Percentiles rank a stretch among this genome's conserved stretches.
phyloP scores from a whole-genome alignment of 306 rosid genomes.

The Prosopis cineraria region DNA sequence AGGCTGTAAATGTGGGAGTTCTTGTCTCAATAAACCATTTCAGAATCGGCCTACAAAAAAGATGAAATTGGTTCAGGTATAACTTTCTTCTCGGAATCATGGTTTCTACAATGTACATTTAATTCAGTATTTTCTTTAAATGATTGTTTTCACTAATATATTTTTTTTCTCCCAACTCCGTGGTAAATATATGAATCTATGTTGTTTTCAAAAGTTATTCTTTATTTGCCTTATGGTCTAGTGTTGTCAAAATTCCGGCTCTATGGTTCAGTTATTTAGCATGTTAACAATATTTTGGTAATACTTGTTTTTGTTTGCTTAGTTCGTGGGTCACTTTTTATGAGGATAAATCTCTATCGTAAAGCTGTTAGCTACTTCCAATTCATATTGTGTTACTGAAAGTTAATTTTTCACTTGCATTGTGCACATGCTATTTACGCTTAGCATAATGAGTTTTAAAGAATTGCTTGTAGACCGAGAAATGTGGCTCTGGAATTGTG shows the following conservation, averaged over 20 bases:
- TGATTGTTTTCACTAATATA: not conserved
- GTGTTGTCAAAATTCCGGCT: slow-evolving; percentile 3
- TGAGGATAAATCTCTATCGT: slow-evolving; percentile 1
- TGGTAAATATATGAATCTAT: not conserved
- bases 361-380: not conserved
- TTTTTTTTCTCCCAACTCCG: slow-evolving; percentile 4
- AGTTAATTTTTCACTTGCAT: slow-evolving; percentile 1
- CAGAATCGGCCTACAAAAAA: slow-evolving; percentile 78
- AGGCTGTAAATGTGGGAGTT: slow-evolving; percentile 82
- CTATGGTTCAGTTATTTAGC: slow-evolving; percentile 11
- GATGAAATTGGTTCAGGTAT: slow-evolving; percentile 89
- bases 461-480: slow-evolving; percentile 75
- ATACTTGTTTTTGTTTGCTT: not conserved
- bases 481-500: slow-evolving; percentile 91
- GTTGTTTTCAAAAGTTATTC: slow-evolving; percentile 5
- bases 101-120: not conserved
- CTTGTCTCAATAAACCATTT: slow-evolving; percentile 88
- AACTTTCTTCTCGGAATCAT: slow-evolving; percentile 18
- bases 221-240: not conserved
- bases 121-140: slow-evolving; percentile 1
- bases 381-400: slow-evolving; percentile 7
- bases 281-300: not conserved
- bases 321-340: slow-evolving; percentile 1
- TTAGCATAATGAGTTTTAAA: slow-evolving; percentile 31
- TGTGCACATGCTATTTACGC: slow-evolving; percentile 4